Conservation (phyloP, 768 basidiomycete species). For the Psilocybe tampanensis region DNA sequence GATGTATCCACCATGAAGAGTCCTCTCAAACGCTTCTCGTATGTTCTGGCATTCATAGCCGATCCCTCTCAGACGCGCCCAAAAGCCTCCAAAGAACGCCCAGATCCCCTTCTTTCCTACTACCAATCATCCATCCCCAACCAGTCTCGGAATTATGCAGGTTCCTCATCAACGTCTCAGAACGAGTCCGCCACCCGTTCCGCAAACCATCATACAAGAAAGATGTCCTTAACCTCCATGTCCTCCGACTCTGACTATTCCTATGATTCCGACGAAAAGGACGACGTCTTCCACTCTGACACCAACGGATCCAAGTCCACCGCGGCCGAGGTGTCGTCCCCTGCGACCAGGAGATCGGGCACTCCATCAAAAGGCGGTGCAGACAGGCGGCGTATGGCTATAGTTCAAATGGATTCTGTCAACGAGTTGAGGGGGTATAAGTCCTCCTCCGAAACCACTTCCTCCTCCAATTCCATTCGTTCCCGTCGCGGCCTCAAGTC, state of each 20-base stretch:
- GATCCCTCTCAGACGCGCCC: conserved; percentile 16
- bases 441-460: conserved; percentile 27
- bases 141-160: conserved; percentile 28
- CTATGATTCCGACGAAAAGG: conserved; percentile 30
- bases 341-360: conserved; percentile 45
- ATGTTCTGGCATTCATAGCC: conserved; percentile 27
- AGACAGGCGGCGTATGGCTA: conserved; percentile 68
- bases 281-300: conserved; percentile 52
- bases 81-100: conserved; percentile 19
- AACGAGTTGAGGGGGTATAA: conserved; percentile 25
- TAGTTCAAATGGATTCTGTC: conserved; percentile 59
- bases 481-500: conserved; percentile 43
- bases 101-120: conserved; percentile 28
- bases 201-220: conserved; percentile 27
- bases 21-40: conserved; percentile 32
- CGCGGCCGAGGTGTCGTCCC: conserved; percentile 27
- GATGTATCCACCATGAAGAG: conserved; percentile 29
- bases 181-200: conserved; percentile 18
- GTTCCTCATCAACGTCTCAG: conserved; percentile 19
- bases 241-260: conserved; percentile 49
- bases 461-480: conserved; percentile 32
- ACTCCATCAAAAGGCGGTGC: conserved; percentile 59
- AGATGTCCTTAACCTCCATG: conserved; percentile 39
- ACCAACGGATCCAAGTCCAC: conserved; percentile 28
- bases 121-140: conserved; percentile 58